phyloP scores from a whole-genome alignment of 2,329 filamentous ascomycete genomes.

The Apiospora saccharicola region DNA sequence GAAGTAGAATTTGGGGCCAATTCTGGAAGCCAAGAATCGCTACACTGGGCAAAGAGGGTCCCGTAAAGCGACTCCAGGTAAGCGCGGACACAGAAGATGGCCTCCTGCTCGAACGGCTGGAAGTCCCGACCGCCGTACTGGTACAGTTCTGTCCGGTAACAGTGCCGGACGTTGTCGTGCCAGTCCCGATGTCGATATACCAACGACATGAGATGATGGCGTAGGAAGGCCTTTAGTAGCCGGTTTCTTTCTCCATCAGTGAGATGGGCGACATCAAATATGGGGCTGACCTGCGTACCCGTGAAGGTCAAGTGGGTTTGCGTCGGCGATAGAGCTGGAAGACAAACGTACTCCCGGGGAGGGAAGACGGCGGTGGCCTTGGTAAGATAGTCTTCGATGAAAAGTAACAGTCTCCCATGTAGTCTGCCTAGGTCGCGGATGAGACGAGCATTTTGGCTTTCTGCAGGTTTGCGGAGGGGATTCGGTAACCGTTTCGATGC shows the following conservation, averaged over 20 bases:
- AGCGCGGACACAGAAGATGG: not conserved
- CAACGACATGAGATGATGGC: not conserved
- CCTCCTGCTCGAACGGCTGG: not conserved
- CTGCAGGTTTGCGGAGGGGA: not conserved
- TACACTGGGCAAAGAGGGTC: not conserved
- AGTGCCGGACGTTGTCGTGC: too few species aligned
- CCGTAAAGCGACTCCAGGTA: not conserved
- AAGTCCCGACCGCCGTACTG: not conserved
- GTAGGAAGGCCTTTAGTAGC: not conserved
- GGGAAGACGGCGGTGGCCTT: constrained; percentile 28
- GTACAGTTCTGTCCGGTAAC: not conserved
- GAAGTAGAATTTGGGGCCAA: not conserved
- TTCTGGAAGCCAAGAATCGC: not conserved
- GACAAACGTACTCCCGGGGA: constrained; percentile 25
- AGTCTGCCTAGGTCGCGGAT: constrained; percentile 16
- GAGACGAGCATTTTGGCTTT: not conserved
- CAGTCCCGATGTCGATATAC: not conserved
- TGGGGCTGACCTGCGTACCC: not conserved
- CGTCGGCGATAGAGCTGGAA: not conserved
- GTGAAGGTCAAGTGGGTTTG: not conserved
- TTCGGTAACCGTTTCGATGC: not conserved
- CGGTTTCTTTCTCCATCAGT: not conserved
- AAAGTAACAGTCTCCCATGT: constrained; percentile 23
- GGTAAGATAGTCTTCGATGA: constrained; percentile 28
- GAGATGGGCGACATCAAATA: not conserved